Conservation (phyloP, 2,329 filamentous ascomycete species). For the Cladosporium sp. region DNA sequence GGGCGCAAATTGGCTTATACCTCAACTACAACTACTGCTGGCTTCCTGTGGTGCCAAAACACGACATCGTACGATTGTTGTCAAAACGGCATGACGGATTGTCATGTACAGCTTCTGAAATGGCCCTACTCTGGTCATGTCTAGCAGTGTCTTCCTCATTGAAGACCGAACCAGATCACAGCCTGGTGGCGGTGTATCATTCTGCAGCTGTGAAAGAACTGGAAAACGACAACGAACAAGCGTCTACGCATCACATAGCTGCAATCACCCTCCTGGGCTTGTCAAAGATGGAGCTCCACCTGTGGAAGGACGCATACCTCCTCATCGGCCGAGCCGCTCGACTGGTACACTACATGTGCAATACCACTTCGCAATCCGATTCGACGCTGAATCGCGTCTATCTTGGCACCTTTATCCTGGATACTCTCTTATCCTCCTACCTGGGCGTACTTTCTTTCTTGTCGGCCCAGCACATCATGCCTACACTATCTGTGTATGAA, state of each 20-base stretch:
- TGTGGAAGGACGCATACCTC: background rate
- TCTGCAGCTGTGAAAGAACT: background rate
- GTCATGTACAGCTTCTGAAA: background rate
- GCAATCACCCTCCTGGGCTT: background rate
- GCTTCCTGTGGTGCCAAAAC: background rate
- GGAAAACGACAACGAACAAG: background rate
- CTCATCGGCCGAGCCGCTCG: background rate
- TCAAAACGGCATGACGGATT: background rate
- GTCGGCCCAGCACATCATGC: background rate
- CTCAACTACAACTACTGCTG: background rate
- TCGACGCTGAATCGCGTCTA: background rate
- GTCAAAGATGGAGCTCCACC: background rate
- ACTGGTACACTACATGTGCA: background rate
- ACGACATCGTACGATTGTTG: background rate
- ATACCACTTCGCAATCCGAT: background rate
- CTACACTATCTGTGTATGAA: background rate
- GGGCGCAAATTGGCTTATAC: background rate
- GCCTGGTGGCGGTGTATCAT: background rate
- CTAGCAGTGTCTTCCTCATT: background rate
- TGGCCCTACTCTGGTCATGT: background rate
- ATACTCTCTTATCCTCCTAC: background rate
- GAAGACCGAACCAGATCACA: background rate
- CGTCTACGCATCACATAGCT: background rate
- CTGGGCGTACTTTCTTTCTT: background rate
- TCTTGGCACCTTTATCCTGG: background rate